Evolutionary conservation across 352 stramenopile species (phyloP).

Genomic region (Globisporangium spiculum): DNA sequence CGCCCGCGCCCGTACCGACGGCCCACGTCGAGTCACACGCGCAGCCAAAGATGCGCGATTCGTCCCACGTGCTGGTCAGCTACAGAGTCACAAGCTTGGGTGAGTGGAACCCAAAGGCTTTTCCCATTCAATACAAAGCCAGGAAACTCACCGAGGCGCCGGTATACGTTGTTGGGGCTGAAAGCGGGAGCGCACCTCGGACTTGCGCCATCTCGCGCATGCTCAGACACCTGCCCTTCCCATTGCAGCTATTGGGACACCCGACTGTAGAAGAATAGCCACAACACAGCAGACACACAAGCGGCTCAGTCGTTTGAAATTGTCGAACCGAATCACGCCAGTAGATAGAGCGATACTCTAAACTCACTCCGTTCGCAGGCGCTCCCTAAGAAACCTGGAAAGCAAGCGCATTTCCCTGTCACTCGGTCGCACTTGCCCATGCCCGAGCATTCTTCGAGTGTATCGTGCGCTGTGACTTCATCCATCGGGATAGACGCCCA

Average conservation of each 20-base stretch:
- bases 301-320: not conserved
- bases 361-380: conserved; percentile 77
- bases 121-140: not conserved
- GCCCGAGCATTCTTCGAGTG: conserved; percentile 83
- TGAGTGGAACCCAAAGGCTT: not conserved
- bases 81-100: conserved; percentile 4
- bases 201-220: conserved; percentile 78
- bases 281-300: not conserved
- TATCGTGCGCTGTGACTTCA: conserved; percentile 34
- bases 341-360: conserved; percentile 18
- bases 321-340: not conserved
- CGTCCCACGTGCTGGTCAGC: conserved; percentile 84
- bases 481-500: conserved; percentile 53
- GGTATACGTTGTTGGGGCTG: conserved; percentile 59
- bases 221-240: conserved; percentile 70
- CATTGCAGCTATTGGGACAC: conserved; percentile 71
- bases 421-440: conserved; percentile 80
- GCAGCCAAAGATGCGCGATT: conserved; percentile 88
- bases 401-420: conserved; percentile 75
- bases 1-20: conserved; percentile 64
- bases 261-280: conserved; percentile 26
- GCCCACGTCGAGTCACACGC: conserved; percentile 85
- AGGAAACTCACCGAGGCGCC: conserved; percentile 17
- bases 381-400: conserved; percentile 71
- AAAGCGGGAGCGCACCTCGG: conserved; percentile 65